Percentiles rank a stretch among this genome's conserved stretches.
Conservation (phyloP, 148 eudicot genomes). For the Rhododendron ovatum region DNA sequence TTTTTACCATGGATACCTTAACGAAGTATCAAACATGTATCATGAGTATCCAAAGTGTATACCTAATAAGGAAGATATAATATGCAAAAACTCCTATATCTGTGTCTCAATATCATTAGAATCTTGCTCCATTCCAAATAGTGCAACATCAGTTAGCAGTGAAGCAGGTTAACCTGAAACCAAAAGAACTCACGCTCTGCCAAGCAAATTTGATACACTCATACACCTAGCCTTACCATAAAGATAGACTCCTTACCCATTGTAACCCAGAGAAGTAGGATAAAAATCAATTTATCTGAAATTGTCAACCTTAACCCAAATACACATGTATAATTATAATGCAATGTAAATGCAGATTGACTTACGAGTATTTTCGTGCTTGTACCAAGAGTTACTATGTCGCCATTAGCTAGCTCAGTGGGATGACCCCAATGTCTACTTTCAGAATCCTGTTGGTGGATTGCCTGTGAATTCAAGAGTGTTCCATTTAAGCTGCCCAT, state of each 20-base stretch:
- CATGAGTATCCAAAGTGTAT: background rate
- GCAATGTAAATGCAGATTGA: background rate
- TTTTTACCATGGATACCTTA: background rate
- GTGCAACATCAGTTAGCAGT: background rate
- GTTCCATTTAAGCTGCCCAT: slow-evolving; percentile 99
- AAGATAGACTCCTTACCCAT: background rate
- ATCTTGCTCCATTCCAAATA: background rate
- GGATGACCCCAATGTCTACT: slow-evolving; percentile 93
- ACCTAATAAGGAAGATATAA: background rate
- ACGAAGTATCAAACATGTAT: background rate
- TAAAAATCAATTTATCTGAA: background rate
- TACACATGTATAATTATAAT: background rate
- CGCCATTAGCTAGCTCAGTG: slow-evolving; percentile 74
- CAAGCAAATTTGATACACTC: background rate
- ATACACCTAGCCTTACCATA: background rate
- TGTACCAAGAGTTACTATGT: slow-evolving; percentile 80
- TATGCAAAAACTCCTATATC: background rate
- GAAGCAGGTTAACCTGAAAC: background rate
- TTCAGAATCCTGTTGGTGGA: slow-evolving; percentile 65
- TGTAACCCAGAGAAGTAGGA: background rate
- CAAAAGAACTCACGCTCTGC: background rate
- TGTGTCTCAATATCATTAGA: background rate
- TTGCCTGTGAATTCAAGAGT: slow-evolving; percentile 58
- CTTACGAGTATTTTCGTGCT: slow-evolving; percentile 71
- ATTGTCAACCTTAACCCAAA: background rate